Evolutionary conservation across 257 asterid genomes (phyloP).

Genomic region (Leonotis leonurus): DNA sequence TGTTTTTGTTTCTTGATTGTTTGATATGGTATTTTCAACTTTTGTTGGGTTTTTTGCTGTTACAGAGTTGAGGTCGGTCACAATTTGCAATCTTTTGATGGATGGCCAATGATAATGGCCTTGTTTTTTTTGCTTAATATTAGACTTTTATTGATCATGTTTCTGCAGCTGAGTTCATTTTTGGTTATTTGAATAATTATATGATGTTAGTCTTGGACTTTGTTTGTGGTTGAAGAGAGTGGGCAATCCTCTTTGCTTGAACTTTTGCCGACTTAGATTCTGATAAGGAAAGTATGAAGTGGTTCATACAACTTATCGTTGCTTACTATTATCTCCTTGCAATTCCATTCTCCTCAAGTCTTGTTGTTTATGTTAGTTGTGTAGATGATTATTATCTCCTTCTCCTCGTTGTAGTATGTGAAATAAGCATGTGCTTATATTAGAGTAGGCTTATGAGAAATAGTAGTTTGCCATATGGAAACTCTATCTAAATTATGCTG

Average conservation of each 20-base stretch:
- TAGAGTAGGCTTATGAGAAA: too few relatives aligned
- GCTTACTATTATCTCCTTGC: neutral
- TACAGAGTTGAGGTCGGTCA: neutral
- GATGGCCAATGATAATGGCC: neutral
- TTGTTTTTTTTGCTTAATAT: too few relatives aligned
- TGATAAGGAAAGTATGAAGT: conserved; percentile 24
- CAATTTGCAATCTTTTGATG: neutral
- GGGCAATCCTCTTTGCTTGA: conserved; percentile 36
- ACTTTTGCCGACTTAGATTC: conserved; percentile 25
- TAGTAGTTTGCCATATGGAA: too few relatives aligned
- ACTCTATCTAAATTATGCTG: too few relatives aligned
- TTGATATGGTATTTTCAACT: too few relatives aligned
- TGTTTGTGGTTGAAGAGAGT: conserved; percentile 32
- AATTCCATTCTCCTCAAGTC: neutral
- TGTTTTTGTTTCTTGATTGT: neutral
- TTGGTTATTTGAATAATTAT: neutral
- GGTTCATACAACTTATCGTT: neutral
- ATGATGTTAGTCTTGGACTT: conserved; percentile 7
- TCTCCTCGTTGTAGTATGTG: neutral
- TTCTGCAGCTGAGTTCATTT: neutral
- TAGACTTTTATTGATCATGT: neutral
- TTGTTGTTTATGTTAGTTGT: neutral
- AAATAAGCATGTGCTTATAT: too few relatives aligned
- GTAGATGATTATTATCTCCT: neutral
- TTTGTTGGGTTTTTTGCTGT: neutral